A percentile compares a stretch with the other conserved stretches of the same genome.
phyloP scores from a whole-genome alignment of 2,329 filamentous ascomycete species.

The Aquanectria penicillioides region DNA sequence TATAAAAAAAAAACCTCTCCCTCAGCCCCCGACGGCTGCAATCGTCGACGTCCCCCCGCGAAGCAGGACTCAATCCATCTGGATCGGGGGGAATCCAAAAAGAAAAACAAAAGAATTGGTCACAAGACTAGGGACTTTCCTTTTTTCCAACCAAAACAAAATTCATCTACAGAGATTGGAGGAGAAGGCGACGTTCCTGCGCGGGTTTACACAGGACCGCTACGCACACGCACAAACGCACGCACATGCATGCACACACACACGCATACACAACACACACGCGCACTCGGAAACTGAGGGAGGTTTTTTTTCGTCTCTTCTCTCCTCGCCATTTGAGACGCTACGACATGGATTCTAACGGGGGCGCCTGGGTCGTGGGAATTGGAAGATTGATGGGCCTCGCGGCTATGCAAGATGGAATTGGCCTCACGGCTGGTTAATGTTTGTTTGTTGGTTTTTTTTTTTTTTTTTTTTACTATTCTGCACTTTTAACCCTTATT shows the following conservation, averaged over 20 bases:
- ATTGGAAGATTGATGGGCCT: slow-evolving; percentile 43
- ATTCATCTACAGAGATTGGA: slow-evolving; percentile 16
- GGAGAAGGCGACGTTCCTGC: slow-evolving; percentile 32
- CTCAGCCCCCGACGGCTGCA: slow-evolving; percentile 1
- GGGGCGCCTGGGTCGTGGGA: slow-evolving; percentile 34
- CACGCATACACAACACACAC: slow-evolving; percentile 15
- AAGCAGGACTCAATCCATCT: slow-evolving; percentile 22
- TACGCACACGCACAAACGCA: slow-evolving; percentile 14
- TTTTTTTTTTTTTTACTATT: slow-evolving; percentile 19
- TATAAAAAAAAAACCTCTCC: not conserved
- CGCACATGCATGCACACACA: slow-evolving; percentile 18
- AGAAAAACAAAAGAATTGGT: slow-evolving; percentile 25
- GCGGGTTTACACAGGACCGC: slow-evolving; percentile 45
- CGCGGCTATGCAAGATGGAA: slow-evolving; percentile 45
- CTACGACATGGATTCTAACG: slow-evolving; percentile 28
- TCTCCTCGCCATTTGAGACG: slow-evolving; percentile 21
- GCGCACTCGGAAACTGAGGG: slow-evolving; percentile 14
- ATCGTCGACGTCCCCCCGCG: not conserved
- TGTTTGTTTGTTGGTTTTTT: slow-evolving; percentile 32
- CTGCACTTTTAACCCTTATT: slow-evolving; percentile 1
- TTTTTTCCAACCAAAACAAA: slow-evolving; percentile 22
- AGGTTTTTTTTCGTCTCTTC: slow-evolving; percentile 20
- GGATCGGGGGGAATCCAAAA: slow-evolving; percentile 17
- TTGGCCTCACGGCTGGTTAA: slow-evolving; percentile 41
- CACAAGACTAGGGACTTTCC: slow-evolving; percentile 23